phyloP scores from a whole-genome alignment of 345 rosid species.

The Luvunga scandens region DNA sequence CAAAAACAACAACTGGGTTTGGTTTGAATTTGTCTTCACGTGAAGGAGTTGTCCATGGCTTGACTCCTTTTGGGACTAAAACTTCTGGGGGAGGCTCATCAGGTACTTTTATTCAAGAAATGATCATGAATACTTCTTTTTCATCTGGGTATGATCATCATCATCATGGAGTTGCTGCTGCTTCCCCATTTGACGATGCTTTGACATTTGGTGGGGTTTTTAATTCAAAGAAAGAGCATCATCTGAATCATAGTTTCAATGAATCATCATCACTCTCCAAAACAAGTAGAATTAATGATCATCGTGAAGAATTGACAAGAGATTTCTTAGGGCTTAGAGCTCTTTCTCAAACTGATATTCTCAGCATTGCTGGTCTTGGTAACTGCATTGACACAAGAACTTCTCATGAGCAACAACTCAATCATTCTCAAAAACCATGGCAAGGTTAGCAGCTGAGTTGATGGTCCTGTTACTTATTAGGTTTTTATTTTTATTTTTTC shows the following conservation, averaged over 20 bases:
- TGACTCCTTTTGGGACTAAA: slow-evolving; percentile 33
- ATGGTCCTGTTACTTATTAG: background rate
- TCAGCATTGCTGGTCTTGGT: slow-evolving; percentile 64
- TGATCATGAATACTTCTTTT: slow-evolving; percentile 43
- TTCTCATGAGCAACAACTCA: slow-evolving; percentile 36
- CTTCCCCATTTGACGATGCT: slow-evolving; percentile 38
- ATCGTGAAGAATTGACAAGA: slow-evolving; percentile 64
- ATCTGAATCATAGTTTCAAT: slow-evolving; percentile 7
- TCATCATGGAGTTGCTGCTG: slow-evolving; percentile 35
- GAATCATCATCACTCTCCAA: slow-evolving; percentile 12
- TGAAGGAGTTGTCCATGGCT: slow-evolving; percentile 28
- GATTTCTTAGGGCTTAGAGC: slow-evolving; percentile 84
- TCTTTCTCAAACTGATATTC: slow-evolving; percentile 66
- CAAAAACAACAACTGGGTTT: slow-evolving; percentile 26
- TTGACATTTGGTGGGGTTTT: slow-evolving; percentile 38
- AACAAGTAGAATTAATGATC: slow-evolving; percentile 19
- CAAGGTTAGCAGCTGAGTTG: slow-evolving; percentile 43
- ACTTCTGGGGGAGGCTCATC: slow-evolving; percentile 19
- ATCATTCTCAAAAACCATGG: slow-evolving; percentile 55
- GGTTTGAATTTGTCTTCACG: slow-evolving; percentile 51
- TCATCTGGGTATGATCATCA: slow-evolving; percentile 18
- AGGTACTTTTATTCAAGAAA: slow-evolving; percentile 46
- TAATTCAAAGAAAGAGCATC: slow-evolving; percentile 27
- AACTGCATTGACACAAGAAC: slow-evolving; percentile 41
- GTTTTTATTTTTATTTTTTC: slow-evolving; percentile 2